These are phyloP conservation scores for Eucalyptus urophylla DNA, from an alignment of 345 rosid species.

Conservation along the genomic window DNA sequence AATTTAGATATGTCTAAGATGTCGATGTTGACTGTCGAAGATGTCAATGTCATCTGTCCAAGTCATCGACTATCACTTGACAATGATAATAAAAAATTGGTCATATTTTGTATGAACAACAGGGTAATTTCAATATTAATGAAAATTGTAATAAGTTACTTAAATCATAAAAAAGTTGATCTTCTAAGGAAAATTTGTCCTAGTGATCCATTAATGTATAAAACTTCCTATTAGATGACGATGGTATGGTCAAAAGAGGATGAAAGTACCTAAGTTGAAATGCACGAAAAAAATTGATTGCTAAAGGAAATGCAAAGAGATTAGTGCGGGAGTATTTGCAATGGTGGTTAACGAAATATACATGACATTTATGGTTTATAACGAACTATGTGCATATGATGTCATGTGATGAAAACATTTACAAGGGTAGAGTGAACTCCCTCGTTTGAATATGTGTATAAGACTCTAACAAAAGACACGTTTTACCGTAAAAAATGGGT, in stretches of 20 bases:
- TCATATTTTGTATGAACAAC: too few relatives aligned
- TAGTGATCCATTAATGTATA: neutral
- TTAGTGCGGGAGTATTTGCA: neutral
- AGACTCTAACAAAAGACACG: too few relatives aligned
- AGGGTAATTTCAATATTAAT: too few relatives aligned
- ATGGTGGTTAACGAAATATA: neutral
- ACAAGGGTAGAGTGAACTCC: fast-evolving
- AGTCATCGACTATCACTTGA: too few relatives aligned
- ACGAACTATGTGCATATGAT: neutral
- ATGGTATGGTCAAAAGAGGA: neutral
- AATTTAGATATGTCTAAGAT: too few relatives aligned
- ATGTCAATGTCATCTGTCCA: too few relatives aligned
- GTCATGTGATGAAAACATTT: neutral
- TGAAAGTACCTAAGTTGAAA: neutral
- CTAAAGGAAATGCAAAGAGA: fast-evolving
- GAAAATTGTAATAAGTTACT: too few relatives aligned
- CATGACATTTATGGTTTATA: neutral
- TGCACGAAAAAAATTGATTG: neutral
- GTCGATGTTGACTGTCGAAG: too few relatives aligned
- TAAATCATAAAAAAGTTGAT: too few relatives aligned
- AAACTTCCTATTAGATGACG: neutral
- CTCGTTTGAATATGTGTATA: neutral
- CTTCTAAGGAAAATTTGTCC: too few relatives aligned
- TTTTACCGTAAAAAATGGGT: neutral
- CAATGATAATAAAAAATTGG: too few relatives aligned